Evolutionary conservation across 495 filamentous ascomycete genomes (phyloP).

Genomic region (Tricharina praecox): DNA sequence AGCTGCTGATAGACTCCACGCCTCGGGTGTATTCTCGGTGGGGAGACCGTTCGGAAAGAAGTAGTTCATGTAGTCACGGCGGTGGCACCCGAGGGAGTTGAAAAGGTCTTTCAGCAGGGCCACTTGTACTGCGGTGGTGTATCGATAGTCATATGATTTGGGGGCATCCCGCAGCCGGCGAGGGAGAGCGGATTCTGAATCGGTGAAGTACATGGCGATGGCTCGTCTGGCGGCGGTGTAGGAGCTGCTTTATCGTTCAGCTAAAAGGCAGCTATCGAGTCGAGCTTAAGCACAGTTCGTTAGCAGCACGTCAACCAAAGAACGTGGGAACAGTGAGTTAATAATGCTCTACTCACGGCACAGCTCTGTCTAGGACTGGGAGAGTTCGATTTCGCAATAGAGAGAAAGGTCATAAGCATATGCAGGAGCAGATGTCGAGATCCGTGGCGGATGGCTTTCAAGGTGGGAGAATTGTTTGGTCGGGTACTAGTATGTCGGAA

Average conservation of each 20-base stretch:
- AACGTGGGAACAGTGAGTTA: neutral
- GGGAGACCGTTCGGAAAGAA: slow-evolving; percentile 68
- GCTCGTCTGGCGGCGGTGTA: too few relatives aligned
- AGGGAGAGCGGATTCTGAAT: slow-evolving; percentile 14
- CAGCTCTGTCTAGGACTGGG: neutral
- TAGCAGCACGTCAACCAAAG: neutral
- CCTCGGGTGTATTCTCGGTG: slow-evolving; percentile 23
- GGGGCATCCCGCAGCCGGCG: slow-evolving; percentile 41
- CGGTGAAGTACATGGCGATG: slow-evolving; percentile 1
- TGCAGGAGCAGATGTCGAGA: too few relatives aligned
- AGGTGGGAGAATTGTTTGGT: neutral
- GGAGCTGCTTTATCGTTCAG: too few relatives aligned
- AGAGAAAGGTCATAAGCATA: too few relatives aligned
- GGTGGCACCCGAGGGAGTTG: slow-evolving; percentile 60
- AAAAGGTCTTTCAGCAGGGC: slow-evolving; percentile 66
- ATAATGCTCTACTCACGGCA: neutral
- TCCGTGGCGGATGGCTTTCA: too few relatives aligned
- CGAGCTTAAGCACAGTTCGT: too few relatives aligned
- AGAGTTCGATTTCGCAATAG: too few relatives aligned
- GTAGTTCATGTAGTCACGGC: slow-evolving; percentile 49
- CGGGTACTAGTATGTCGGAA: too few relatives aligned
- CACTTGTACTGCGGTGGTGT: slow-evolving; percentile 47
- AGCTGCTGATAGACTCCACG: slow-evolving; percentile 62
- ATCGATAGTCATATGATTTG: slow-evolving; percentile 49
- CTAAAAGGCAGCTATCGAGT: too few relatives aligned